Base-by-base conservation (phyloP, 1,284 basidiomycete species). In the Microstroma glucosiphilum region DNA sequence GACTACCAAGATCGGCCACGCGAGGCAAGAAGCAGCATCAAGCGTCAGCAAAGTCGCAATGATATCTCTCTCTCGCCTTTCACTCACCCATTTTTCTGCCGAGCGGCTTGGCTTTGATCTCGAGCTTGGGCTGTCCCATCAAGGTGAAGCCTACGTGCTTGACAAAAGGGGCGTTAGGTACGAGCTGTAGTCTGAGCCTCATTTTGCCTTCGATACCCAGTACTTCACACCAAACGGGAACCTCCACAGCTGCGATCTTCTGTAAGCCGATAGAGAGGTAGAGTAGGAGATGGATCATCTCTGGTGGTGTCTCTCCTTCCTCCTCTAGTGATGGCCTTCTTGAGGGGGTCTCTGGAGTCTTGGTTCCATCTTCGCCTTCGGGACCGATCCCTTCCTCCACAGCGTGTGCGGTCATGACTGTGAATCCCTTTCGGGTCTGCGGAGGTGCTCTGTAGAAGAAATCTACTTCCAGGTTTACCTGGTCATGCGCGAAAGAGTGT, bases 141-240 rank as follows among this genome's bases (percentile, higher is more conserved):
- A 77, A 73, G 6, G 68, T 70, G 63, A 77, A 61, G 11, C 73
- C 73, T 6, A 72, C 72, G 57, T 74, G 68, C 63, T 73, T 72
- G 61, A 75, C 66, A 26, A 77, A 77, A 0, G 75, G 75, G 6
- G 69, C 69, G 6, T 66, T 64, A 0, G 75, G 75, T 19, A 69
- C 68, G 64, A 75, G 67, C 40, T 74, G 71, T 0, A 76, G 60
- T n/a, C 71, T 68, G n/a, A 76, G 59, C 6, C 73, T 69, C 42
- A 75, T 69, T 58, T 69, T 74, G 41, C 75, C 75, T 53, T 75
- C 67, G 57, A 77, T 74, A 13, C 73, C 73, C 19, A 77, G 57
- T 60, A 77, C 67, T 53, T 75, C 73, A 57, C 71, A 66, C 73
- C 75, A 75, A 1, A 77, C 73, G 0, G 75, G 75, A 17, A 76